Evolutionary conservation across 2,329 filamentous ascomycete species (phyloP).

Genomic region (Thielaviopsis punctulata): DNA sequence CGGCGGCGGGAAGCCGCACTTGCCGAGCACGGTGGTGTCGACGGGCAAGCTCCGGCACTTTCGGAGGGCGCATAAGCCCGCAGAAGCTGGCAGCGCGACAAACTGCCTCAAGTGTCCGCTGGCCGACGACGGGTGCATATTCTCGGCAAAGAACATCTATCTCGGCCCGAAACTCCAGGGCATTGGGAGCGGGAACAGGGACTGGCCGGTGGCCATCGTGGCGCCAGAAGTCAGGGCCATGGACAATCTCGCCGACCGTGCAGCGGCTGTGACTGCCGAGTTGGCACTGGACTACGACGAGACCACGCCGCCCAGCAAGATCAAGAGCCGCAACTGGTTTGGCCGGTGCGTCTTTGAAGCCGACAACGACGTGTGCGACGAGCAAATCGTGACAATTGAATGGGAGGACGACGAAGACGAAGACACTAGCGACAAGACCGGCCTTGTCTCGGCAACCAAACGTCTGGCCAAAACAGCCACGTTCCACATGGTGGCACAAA

Average conservation of each 20-base stretch:
- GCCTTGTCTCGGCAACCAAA: no score
- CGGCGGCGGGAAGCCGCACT: constrained; percentile 38
- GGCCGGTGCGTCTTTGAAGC: constrained; percentile 89
- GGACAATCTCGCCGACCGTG: constrained; percentile 25
- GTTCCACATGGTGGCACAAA: constrained; percentile 90
- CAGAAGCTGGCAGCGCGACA: constrained; percentile 54
- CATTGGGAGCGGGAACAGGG: constrained; percentile 45
- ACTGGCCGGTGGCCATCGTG: constrained; percentile 82
- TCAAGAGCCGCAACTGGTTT: constrained; percentile 52
- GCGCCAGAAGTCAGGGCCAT: constrained; percentile 80
- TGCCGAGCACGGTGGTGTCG: constrained; percentile 61
- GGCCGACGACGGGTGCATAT: constrained; percentile 44
- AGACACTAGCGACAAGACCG: constrained; percentile 18
- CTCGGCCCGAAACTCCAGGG: constrained; percentile 43
- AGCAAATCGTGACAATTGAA: constrained; percentile 72
- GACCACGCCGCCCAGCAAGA: constrained; percentile 22
- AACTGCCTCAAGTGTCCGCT: constrained; percentile 68
- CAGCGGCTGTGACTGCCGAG: constrained; percentile 25
- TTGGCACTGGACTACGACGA: constrained; percentile 37
- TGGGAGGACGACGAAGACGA: constrained; percentile 55
- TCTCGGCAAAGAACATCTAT: constrained; percentile 74
- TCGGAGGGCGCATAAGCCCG: constrained; percentile 57
- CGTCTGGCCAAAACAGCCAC: constrained; percentile 66
- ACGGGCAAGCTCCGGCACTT: constrained; percentile 66
- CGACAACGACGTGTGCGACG: constrained; percentile 87